Evolutionary conservation across 2,329 filamentous ascomycete species (phyloP).

Genomic region (Monosporascus sp.): DNA sequence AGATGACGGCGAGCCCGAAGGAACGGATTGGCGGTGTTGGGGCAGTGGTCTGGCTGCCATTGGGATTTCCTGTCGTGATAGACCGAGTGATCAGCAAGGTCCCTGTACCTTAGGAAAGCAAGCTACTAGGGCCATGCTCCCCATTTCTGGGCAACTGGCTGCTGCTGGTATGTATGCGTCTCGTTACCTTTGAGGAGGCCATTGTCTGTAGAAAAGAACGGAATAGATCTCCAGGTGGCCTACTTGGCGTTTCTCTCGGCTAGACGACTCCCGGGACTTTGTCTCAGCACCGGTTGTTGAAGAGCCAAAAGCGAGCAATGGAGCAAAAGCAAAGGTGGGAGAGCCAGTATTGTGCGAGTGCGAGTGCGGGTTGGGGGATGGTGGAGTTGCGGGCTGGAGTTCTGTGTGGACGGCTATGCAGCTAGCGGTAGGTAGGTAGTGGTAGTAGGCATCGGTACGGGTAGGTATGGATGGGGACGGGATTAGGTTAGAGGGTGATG

Average conservation of each 20-base stretch:
- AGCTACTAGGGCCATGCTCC: slow-evolving; percentile 9
- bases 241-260: slow-evolving; percentile 2
- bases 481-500: not conserved
- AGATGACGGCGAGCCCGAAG: slow-evolving; percentile 49
- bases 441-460: slow-evolving; percentile 3
- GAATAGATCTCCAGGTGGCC: slow-evolving; percentile 11
- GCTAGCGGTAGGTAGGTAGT: slow-evolving; percentile 6
- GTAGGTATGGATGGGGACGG: not conserved
- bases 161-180: slow-evolving; percentile 8
- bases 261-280: slow-evolving; percentile 1
- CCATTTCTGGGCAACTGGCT: slow-evolving; percentile 9
- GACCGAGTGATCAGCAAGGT: slow-evolving; percentile 32
- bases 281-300: slow-evolving; percentile 21
- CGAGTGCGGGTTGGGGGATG: not conserved
- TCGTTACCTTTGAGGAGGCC: slow-evolving; percentile 57
- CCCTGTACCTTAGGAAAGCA: slow-evolving; percentile 20
- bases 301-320: slow-evolving; percentile 4
- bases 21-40: slow-evolving; percentile 55
- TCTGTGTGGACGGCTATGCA: not conserved
- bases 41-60: slow-evolving; percentile 62
- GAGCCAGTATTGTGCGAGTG: slow-evolving; percentile 1
- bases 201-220: slow-evolving; percentile 35
- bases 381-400: not conserved
- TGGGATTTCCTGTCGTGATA: slow-evolving; percentile 51
- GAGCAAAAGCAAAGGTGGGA: slow-evolving; percentile 3